phyloP scores from a whole-genome alignment of 768 basidiomycete genomes.

The Rubroboletus satanas region DNA sequence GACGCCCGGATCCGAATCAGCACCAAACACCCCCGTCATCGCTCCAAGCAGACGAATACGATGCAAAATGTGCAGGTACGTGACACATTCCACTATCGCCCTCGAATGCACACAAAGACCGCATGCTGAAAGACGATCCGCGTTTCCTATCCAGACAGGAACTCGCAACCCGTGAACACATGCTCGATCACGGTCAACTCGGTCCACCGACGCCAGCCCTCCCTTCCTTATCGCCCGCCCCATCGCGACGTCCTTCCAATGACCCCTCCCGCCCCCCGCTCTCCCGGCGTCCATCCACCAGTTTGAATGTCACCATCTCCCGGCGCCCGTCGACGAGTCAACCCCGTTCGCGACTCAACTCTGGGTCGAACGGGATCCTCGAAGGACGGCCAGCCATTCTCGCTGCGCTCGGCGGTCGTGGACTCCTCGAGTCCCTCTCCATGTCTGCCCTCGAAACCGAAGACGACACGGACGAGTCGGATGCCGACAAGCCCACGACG shows the following conservation, averaged over 20 bases:
- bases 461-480: slow-evolving; percentile 33
- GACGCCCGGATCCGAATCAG: slow-evolving; percentile 54
- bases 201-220: slow-evolving; percentile 61
- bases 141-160: slow-evolving; percentile 48
- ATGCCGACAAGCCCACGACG: slow-evolving; percentile 13
- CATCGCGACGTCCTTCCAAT: slow-evolving; percentile 43
- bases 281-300: slow-evolving; percentile 21
- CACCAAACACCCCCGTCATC: slow-evolving; percentile 54
- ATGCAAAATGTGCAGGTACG: slow-evolving; percentile 88
- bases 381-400: slow-evolving; percentile 24
- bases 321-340: slow-evolving; percentile 26
- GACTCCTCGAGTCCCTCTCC: slow-evolving; percentile 41
- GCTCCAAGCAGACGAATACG: slow-evolving; percentile 64
- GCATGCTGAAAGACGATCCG: not conserved
- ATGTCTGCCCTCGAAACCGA: slow-evolving; percentile 54
- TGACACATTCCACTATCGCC: not conserved
- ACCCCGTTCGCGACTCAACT: slow-evolving; percentile 22
- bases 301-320: slow-evolving; percentile 30
- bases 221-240: slow-evolving; percentile 41
- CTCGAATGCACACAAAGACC: not conserved
- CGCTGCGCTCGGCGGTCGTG: slow-evolving; percentile 27
- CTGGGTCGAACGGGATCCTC: slow-evolving; percentile 11
- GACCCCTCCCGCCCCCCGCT: slow-evolving; percentile 9
- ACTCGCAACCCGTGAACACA: slow-evolving; percentile 86
- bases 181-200: slow-evolving; percentile 85